phyloP scores from a whole-genome alignment of 495 filamentous ascomycete genomes.

The Elasticomyces elasticus region DNA sequence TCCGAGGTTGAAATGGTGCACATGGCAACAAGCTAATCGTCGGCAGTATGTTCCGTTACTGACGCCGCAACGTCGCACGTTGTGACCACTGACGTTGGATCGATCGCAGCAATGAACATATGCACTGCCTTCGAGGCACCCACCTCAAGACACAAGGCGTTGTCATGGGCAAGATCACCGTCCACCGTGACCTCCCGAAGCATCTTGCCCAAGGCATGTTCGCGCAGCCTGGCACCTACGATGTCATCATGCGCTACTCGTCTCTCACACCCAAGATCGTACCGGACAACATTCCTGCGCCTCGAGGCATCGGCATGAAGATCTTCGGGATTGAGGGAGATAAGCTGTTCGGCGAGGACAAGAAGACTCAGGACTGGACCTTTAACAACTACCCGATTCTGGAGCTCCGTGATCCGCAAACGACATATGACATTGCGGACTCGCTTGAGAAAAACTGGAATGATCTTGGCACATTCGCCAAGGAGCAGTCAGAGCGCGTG shows the following conservation, averaged over 20 bases:
- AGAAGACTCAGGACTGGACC: slow-evolving; percentile 38
- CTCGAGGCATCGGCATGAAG: slow-evolving; percentile 42
- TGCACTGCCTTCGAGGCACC: slow-evolving; percentile 36
- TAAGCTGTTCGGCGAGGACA: slow-evolving; percentile 35
- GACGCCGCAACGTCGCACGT: not conserved
- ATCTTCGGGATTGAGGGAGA: slow-evolving; percentile 39
- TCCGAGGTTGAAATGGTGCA: not conserved
- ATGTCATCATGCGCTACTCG: slow-evolving; percentile 22
- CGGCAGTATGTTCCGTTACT: not conserved
- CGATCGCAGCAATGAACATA: slow-evolving; percentile 29
- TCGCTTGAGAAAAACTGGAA: slow-evolving; percentile 37
- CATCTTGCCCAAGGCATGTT: slow-evolving; percentile 41
- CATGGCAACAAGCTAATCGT: not conserved
- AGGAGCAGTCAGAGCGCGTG: slow-evolving; percentile 34
- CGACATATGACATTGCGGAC: slow-evolving; percentile 39
- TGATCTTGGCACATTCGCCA: slow-evolving; percentile 32
- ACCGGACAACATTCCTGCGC: slow-evolving; percentile 37
- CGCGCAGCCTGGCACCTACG: slow-evolving; percentile 26
- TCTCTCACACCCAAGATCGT: slow-evolving; percentile 13
- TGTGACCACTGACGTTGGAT: not conserved
- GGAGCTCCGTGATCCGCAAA: slow-evolving; percentile 39
- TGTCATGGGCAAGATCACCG: slow-evolving; percentile 38
- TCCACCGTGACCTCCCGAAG: slow-evolving; percentile 32
- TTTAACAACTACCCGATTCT: slow-evolving; percentile 42
- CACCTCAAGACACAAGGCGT: slow-evolving; percentile 40